Conservation (phyloP, 2,329 filamentous ascomycete genomes). For the Aspergillus costaricaensis region DNA sequence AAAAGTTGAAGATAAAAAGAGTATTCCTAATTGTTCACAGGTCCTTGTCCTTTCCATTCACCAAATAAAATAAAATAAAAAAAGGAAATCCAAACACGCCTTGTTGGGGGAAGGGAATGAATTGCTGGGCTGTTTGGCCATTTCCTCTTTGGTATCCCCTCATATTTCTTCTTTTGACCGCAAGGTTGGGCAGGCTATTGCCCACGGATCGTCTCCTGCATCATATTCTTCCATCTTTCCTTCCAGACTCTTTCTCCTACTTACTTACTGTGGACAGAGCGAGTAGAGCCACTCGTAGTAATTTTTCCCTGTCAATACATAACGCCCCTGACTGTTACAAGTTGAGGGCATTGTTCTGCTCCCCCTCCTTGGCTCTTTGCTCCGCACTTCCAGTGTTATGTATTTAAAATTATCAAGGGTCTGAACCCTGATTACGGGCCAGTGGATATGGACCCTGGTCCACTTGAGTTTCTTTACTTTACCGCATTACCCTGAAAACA, state of each 20-base stretch:
- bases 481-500: not conserved
- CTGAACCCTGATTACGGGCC: conserved; percentile 9
- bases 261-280: not conserved
- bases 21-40: too few species aligned
- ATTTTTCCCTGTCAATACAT: not conserved
- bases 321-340: conserved; percentile 1
- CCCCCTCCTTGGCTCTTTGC: conserved; percentile 2
- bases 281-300: not conserved
- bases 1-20: too few species aligned
- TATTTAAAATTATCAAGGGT: conserved; percentile 11
- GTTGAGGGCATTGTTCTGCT: conserved; percentile 1
- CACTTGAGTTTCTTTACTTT: conserved; percentile 1
- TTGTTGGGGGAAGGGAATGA: too few species aligned
- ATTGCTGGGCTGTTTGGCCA: not conserved
- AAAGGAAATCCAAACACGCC: too few species aligned
- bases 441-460: conserved; percentile 9
- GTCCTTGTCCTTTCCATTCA: too few species aligned
- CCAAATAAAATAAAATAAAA: too few species aligned
- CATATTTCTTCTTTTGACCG: conserved; percentile 1
- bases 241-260: not conserved
- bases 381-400: conserved; percentile 4
- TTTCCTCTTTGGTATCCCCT: conserved; percentile 8
- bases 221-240: not conserved
- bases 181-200: not conserved
- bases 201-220: not conserved